Evolutionary conservation across 345 rosid species (phyloP), one percentile per base, ranked within the genome.

Genomic region (Hibiscus mutabilis): DNA sequence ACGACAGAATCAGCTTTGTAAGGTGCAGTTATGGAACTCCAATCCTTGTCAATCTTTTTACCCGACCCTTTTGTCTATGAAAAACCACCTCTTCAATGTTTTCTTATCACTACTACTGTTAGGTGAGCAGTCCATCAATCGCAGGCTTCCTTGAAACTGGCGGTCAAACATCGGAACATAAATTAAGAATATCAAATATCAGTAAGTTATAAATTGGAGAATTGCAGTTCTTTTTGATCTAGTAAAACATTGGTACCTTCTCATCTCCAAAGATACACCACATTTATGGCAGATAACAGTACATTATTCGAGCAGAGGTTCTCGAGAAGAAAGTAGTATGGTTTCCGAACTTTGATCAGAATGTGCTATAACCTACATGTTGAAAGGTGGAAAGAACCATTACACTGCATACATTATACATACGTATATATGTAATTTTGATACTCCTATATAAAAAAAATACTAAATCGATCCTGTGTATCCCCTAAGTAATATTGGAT

Each of bases 21-120:
- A 52, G 73, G 37, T 63, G 57, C 70, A 74, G 31, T 37, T 74
- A 49, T 68, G 68, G 31, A 62, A 35, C 60, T 70, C 66, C 56
- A 29, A 19, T 31, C 46, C 52, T 25, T n/a, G 46, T 15, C 46
- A 25, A 47, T 49, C 63, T 55, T 65, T 79, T 63, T 77, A 94
- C 73, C 97, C 98, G 57, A 89, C 96, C 53, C 88, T 84, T 70
- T 93, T 91, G 79, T 93, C 97, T 4, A 89, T 89, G 76, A 93
- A 93, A 85, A 88, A 93, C 94, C 98, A 93, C 90, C 81, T 84
- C 87, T 93, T 89, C 82, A 93, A 80, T 25, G 98, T 85, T 84
- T 88, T 88, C 92, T 89, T 88, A 68, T 91, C 91, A 79, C 88
- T 82, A 79, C 88, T 83, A 75, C 87, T 81, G 64, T 76, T 82